A percentile compares a stretch with the other conserved stretches of the same genome.
Evolutionary conservation across 495 filamentous ascomycete species (phyloP).

Genomic region (Podospora anserina): DNA sequence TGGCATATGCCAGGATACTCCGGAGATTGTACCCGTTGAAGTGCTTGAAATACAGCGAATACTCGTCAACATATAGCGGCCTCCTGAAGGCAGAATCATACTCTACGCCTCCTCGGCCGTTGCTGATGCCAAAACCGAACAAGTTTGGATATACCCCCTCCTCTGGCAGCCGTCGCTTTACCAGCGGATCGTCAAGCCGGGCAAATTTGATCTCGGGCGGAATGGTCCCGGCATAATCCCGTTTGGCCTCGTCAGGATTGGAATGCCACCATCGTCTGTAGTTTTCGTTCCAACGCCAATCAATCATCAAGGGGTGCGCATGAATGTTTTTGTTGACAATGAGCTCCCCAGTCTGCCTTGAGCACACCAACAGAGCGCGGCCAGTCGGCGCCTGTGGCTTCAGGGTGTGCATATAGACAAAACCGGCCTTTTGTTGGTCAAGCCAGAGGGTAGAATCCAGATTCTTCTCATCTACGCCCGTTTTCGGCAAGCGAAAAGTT

Average conservation of each 20-base stretch:
- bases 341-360: neutral
- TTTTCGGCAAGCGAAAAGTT: neutral
- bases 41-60: neutral
- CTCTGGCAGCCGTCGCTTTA: neutral
- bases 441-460: neutral
- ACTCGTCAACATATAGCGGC: neutral
- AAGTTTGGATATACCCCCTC: neutral
- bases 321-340: neutral
- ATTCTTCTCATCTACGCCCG: neutral
- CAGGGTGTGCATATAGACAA: neutral
- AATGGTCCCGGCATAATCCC: neutral
- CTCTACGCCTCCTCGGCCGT: neutral
- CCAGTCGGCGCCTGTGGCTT: neutral
- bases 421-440: neutral
- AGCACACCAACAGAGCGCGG: neutral
- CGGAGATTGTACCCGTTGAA: neutral
- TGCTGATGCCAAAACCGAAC: neutral
- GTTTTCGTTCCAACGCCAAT: neutral
- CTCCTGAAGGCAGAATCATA: neutral
- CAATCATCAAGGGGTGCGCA: neutral
- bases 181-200: neutral
- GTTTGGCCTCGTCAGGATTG: too few relatives aligned
- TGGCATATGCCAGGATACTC: neutral
- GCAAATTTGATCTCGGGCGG: neutral
- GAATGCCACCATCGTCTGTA: neutral